Conservation (phyloP, 2,329 filamentous ascomycete species). For the Helotiales sp. region DNA sequence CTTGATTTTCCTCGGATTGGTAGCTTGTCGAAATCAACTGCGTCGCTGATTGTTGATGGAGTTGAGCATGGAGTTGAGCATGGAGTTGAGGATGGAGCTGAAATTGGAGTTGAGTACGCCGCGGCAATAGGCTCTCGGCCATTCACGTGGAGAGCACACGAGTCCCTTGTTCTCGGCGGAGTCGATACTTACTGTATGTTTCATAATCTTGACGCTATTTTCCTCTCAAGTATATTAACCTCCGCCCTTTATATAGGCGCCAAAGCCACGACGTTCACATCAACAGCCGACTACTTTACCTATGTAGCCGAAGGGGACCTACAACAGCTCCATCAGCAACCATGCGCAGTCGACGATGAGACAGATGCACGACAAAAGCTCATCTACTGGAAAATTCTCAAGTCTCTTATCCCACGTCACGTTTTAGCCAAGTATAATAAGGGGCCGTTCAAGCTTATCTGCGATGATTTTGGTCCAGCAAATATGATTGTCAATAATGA, state of each 20-base stretch:
- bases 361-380: conserved; percentile 42
- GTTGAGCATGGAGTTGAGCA: too few species aligned
- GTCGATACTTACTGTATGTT: conserved; percentile 15
- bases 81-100: too few species aligned
- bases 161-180: conserved; percentile 6
- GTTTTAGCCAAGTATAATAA: conserved; percentile 33
- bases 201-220: background rate
- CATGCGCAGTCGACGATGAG: conserved; percentile 40
- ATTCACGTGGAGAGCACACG: conserved; percentile 15
- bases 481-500: conserved; percentile 45
- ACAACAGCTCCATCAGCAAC: conserved; percentile 44
- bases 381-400: conserved; percentile 39
- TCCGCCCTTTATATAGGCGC: conserved; percentile 10
- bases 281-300: conserved; percentile 43
- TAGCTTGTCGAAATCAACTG: conserved; percentile 10
- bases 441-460: conserved; percentile 45
- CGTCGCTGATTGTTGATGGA: background rate
- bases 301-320: conserved; percentile 36
- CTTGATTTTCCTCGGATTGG: conserved; percentile 27
- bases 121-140: conserved; percentile 10
- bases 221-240: conserved; percentile 11
- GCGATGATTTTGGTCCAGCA: conserved; percentile 44
- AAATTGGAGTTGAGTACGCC: conserved; percentile 10
- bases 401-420: conserved; percentile 37
- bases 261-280: conserved; percentile 37